These are phyloP conservation scores for Solanum commersonii DNA, from an alignment of 257 asterid genomes.

Conservation along the genomic window DNA sequence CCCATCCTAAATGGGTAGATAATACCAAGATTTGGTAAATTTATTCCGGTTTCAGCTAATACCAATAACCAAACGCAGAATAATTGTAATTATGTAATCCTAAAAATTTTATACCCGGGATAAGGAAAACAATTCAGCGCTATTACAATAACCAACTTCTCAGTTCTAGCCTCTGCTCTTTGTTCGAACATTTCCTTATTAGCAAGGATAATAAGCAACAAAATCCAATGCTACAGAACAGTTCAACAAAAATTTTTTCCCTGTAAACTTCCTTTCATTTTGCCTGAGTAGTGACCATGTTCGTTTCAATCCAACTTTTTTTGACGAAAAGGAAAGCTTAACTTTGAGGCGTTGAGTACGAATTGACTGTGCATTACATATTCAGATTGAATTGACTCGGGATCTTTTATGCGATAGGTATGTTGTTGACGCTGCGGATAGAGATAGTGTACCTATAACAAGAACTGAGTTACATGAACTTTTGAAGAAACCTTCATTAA, in stretches of 20 bases:
- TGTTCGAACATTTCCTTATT: not conserved
- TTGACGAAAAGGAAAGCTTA: not conserved
- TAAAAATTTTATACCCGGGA: not conserved
- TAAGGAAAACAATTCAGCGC: not conserved
- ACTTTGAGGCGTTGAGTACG: not conserved
- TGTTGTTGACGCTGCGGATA: slow-evolving; percentile 92
- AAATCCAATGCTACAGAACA: not conserved
- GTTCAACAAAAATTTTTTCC: too few species aligned
- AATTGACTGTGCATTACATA: not conserved
- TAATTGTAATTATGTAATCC: not conserved
- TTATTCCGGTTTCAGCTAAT: not conserved
- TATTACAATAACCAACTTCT: not conserved
- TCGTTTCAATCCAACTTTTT: not conserved
- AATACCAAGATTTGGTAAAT: not conserved
- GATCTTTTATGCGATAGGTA: slow-evolving; percentile 32
- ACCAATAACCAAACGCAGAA: not conserved
- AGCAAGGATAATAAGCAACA: not conserved
- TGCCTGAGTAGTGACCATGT: not conserved
- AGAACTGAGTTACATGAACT: slow-evolving; percentile 71
- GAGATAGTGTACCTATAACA: slow-evolving; percentile 80
- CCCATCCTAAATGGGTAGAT: not conserved
- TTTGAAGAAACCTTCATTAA: slow-evolving; percentile 59
- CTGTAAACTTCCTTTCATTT: not conserved
- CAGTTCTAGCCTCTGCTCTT: not conserved
- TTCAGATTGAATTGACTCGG: not conserved